These are phyloP conservation scores for Baorangia bicolor DNA, from an alignment of 768 basidiomycete species.

Conservation along the genomic window DNA sequence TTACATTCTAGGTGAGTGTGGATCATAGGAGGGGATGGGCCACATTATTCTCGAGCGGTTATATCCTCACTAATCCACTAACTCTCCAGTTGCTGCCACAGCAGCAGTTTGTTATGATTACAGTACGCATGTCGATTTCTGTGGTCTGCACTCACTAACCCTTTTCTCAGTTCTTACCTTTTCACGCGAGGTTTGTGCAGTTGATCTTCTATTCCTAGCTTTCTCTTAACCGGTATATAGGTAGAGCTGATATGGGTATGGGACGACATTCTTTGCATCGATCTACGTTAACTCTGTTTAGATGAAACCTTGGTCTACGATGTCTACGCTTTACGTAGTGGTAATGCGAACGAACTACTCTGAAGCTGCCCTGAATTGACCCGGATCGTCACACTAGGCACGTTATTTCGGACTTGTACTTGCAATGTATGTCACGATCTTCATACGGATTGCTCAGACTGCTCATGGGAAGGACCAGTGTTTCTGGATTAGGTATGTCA, in stretches of 20 bases:
- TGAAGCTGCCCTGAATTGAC: not conserved
- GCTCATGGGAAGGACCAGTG: not conserved
- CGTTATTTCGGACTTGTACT: slow-evolving; percentile 12
- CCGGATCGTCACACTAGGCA: not conserved
- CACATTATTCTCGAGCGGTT: not conserved
- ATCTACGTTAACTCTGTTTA: not conserved
- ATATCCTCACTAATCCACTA: not conserved
- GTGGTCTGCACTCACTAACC: not conserved
- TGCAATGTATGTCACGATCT: not conserved
- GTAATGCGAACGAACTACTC: not conserved
- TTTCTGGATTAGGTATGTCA: not conserved
- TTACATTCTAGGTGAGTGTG: not conserved
- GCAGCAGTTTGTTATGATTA: slow-evolving; percentile 11
- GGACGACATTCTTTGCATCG: not conserved
- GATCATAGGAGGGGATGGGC: not conserved
- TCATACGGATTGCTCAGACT: not conserved
- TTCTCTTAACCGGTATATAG: not conserved
- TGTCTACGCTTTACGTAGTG: slow-evolving; percentile 10
- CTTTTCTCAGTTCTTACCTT: slow-evolving; percentile 7
- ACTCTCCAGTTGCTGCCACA: not conserved
- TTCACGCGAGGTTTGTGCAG: slow-evolving; percentile 3
- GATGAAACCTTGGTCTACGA: slow-evolving; percentile 11
- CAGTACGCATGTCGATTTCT: not conserved
- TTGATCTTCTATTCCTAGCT: not conserved
- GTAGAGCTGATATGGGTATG: slow-evolving; percentile 16